Evolutionary conservation across 1,284 basidiomycete genomes (phyloP), one percentile per base, ranked within the genome.

Genomic region (Veloporphyrellus conicus): DNA sequence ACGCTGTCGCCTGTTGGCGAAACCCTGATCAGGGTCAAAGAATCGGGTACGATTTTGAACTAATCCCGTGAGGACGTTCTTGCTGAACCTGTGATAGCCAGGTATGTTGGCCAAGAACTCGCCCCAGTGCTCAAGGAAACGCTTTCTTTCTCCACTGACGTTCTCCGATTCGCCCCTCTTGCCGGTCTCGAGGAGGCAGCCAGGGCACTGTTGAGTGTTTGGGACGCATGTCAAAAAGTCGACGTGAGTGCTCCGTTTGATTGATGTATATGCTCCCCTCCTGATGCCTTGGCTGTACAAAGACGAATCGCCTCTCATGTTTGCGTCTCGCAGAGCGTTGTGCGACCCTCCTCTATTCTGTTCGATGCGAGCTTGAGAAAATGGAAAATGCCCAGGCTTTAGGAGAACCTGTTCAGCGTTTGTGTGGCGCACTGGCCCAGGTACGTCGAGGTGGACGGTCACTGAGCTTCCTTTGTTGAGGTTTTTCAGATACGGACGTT

Each of bases 181-280:
- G 74, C 76, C 1, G 82, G 81, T 0, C 67, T 87, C 2, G 67
- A 70, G 6, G 63, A 71, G 16, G 78, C 76, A 0, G 82, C 79
- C 0, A 68, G 64, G 32, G 73, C 73, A 6, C 58, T 87, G 28
- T 53, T 85, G 16, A 63, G 65, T 14, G 81, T 86, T 18, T 86
- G 84, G 84, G 76, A 82, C 45, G 69, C 79, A 0, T 66, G 81
- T 19, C 71, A 81, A 41, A 53, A 67, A 28, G 79, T 86, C 20
- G 82, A 87, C 52, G 84, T 87, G 53, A 58, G 80, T 70, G 19
- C 12, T 15, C 9, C 5, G 6, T 25, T 23, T 16, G n/a, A 41
- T 38, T 20, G 4, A 20, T 44, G 14, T 28, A 28, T 39, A 50
- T 23, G 23, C 41, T 23, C 28, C 15, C 31, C 22, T 36, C 18